Percentiles rank a stretch among this genome's conserved stretches.
Evolutionary conservation across 2,329 filamentous ascomycete species (phyloP).

Genomic region (Colletotrichum tanaceti): DNA sequence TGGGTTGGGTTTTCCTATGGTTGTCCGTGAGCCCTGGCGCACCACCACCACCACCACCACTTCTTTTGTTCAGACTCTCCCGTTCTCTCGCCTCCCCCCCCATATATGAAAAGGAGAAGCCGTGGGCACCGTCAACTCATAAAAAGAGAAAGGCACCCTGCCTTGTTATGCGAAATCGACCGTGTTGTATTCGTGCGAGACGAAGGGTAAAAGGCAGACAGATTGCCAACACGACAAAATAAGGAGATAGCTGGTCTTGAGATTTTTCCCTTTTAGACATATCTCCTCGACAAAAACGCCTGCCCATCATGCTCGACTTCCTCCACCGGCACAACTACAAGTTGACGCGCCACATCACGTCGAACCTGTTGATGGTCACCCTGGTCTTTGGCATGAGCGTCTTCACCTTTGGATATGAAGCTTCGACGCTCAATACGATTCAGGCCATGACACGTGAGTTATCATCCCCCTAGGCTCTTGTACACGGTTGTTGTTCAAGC

Average conservation of each 20-base stretch:
- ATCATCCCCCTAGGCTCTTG: no score
- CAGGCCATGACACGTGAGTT: conserved; percentile 43
- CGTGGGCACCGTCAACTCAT: conserved; percentile 6
- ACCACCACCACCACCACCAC: no score
- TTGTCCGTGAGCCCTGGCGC: conserved; percentile 29
- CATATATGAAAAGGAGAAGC: not conserved
- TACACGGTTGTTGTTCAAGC: no score
- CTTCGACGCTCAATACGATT: conserved; percentile 41
- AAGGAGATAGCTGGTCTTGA: conserved; percentile 34
- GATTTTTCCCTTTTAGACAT: conserved; percentile 36
- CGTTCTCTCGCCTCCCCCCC: not conserved
- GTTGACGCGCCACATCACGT: conserved; percentile 41
- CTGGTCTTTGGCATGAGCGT: conserved; percentile 42
- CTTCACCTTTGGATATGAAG: conserved; percentile 44
- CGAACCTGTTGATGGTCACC: conserved; percentile 41
- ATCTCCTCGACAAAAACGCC: not conserved
- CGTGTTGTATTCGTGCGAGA: not conserved
- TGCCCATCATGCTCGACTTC: conserved; percentile 36
- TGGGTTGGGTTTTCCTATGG: conserved; percentile 6
- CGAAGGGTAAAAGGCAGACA: not conserved
- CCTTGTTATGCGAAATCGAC: not conserved
- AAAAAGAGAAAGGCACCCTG: conserved; percentile 34
- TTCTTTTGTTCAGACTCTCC: not conserved
- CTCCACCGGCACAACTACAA: conserved; percentile 41
- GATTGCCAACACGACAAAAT: conserved; percentile 23